These are phyloP conservation scores for Amorphotheca resinae DNA, from an alignment of 495 filamentous ascomycete species.

Conservation along the genomic window DNA sequence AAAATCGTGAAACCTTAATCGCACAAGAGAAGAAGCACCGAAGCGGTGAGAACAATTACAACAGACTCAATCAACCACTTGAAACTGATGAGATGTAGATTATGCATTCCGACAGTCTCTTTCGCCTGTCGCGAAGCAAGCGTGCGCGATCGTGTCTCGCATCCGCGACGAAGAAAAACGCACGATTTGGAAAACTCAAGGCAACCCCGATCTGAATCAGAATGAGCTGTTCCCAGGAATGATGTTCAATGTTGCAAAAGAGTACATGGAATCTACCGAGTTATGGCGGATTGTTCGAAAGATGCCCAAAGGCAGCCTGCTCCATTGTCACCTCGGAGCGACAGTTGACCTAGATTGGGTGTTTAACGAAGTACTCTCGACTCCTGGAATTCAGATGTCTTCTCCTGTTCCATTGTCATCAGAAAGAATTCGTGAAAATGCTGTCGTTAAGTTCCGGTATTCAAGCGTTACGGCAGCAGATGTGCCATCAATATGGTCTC, in stretches of 20 bases:
- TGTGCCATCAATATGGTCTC: constrained; percentile 44
- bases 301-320: constrained; percentile 81
- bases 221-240: constrained; percentile 62
- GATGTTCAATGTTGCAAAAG: constrained; percentile 71
- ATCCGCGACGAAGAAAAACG: constrained; percentile 64
- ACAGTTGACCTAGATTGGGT: constrained; percentile 79
- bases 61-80: constrained; percentile 1
- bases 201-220: constrained; percentile 40
- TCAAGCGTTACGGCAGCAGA: not conserved
- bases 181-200: constrained; percentile 53
- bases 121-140: constrained; percentile 57
- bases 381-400: constrained; percentile 59
- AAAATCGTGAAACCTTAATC: constrained; percentile 60
- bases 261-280: constrained; percentile 64
- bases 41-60: constrained; percentile 45
- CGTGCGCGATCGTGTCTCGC: constrained; percentile 61
- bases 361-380: constrained; percentile 53
- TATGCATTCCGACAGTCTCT: constrained; percentile 50
- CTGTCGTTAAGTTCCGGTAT: constrained; percentile 1
- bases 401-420: constrained; percentile 25
- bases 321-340: constrained; percentile 79
- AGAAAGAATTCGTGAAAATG: not conserved
- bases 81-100: constrained; percentile 26
- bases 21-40: constrained; percentile 64
- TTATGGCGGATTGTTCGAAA: constrained; percentile 70